A percentile compares a stretch with the other conserved stretches of the same genome.
These are phyloP conservation scores for Arthromyces matolae DNA, from an alignment of 768 basidiomycete genomes.

Conservation along the genomic window DNA sequence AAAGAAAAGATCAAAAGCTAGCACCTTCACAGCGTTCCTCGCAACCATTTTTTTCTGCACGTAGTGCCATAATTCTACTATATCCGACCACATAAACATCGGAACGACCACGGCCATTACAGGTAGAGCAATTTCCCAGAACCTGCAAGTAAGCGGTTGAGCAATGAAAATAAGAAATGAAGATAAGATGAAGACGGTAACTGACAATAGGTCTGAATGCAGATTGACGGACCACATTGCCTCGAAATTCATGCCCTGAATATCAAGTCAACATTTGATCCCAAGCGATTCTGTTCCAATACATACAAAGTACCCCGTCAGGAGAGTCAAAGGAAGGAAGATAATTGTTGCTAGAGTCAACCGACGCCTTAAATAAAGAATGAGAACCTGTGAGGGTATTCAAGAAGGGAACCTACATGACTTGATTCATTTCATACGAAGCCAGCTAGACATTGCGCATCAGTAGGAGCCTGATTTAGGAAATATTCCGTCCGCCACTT, in stretches of 20 bases:
- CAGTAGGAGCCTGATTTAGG: not conserved
- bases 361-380: slow-evolving; percentile 43
- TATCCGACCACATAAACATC: slow-evolving; percentile 53
- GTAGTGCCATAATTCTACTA: slow-evolving; percentile 43
- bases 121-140: slow-evolving; percentile 67
- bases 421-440: slow-evolving; percentile 72
- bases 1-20: not conserved
- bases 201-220: slow-evolving; percentile 46
- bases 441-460: slow-evolving; percentile 43
- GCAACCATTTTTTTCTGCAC: slow-evolving; percentile 39
- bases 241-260: slow-evolving; percentile 68
- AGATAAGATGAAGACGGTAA: no score
- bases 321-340: slow-evolving; percentile 64
- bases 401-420: slow-evolving; percentile 41
- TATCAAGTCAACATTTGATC: not conserved
- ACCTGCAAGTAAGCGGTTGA: slow-evolving; percentile 34
- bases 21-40: slow-evolving; percentile 37
- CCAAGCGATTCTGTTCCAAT: not conserved
- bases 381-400: slow-evolving; percentile 14
- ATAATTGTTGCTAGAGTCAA: slow-evolving; percentile 67
- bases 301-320: slow-evolving; percentile 73
- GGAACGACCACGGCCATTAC: slow-evolving; percentile 56
- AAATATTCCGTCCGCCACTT: slow-evolving; percentile 18
- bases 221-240: slow-evolving; percentile 46
- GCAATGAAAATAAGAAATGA: slow-evolving; percentile 1